Conservation (phyloP, 441 rosid genomes). For the Mallotus repandus region DNA sequence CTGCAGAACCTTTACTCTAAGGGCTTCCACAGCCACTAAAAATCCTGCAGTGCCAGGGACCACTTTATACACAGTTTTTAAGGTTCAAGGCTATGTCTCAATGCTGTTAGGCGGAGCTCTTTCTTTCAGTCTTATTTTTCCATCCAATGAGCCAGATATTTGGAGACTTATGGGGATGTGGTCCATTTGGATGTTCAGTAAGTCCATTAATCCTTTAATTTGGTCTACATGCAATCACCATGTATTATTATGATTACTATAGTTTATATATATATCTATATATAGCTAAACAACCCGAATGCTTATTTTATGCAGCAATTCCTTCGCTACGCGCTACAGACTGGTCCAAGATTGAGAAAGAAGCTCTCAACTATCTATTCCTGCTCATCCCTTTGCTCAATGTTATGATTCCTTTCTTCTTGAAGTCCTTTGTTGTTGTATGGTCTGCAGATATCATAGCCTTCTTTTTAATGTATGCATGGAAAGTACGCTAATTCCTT, state of each 20-base stretch:
- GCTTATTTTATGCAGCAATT: slow-evolving; percentile 51
- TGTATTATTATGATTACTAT: too few relatives aligned
- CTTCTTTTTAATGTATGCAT: slow-evolving; percentile 89
- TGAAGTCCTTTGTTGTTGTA: slow-evolving; percentile 83
- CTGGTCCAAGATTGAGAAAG: slow-evolving; percentile 88
- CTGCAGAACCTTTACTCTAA: slow-evolving; percentile 93
- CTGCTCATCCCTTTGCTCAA: slow-evolving; percentile 78
- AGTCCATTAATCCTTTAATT: slow-evolving; percentile 35
- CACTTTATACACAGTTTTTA: slow-evolving; percentile 81
- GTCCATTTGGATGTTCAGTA: slow-evolving; percentile 99
- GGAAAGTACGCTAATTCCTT: slow-evolving; percentile 66
- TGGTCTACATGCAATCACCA: not conserved
- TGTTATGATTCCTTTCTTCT: slow-evolving; percentile 83
- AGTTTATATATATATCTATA: too few relatives aligned
- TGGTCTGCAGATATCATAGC: slow-evolving; percentile 92
- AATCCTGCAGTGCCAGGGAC: slow-evolving; percentile 94
- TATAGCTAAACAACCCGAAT: not conserved
- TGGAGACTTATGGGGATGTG: slow-evolving; percentile 99
- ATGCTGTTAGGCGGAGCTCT: slow-evolving; percentile 81
- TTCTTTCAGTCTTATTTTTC: slow-evolving; percentile 82
- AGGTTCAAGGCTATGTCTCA: slow-evolving; percentile 81
- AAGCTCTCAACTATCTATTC: slow-evolving; percentile 90
- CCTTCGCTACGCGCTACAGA: slow-evolving; percentile 93
- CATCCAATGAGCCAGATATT: slow-evolving; percentile 82
- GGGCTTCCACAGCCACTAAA: slow-evolving; percentile 84